Base-by-base conservation (phyloP, 2,329 filamentous ascomycete genomes). In the Raffaelea arxii region DNA sequence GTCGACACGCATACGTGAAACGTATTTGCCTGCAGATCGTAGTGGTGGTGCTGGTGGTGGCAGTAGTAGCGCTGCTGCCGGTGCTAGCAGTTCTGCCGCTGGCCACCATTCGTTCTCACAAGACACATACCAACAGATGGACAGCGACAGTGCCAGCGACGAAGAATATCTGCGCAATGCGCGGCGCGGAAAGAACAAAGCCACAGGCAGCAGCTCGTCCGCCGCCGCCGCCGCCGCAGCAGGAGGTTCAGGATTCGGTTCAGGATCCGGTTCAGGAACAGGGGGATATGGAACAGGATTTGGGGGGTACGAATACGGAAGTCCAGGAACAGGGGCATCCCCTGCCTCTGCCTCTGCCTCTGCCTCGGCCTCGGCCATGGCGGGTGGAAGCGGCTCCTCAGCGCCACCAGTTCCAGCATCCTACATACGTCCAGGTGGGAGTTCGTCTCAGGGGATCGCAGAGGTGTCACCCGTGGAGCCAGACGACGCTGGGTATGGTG, bases 131-230 rank as follows among this genome's bases (percentile, higher is more conserved):
- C n/a, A n/a, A n/a, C n/a, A 48, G 21, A 42, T 43, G 7, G 40
- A 47, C 22, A 51, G 46, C 40, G 46, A 52, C 12, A 23, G 46
- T 36, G 35, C 42, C 9, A 46, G 43, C 25, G 48, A 52, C 35
- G 46, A 51, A 10, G 50, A 49, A 41, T 51, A 50, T 16, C 37
- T 51, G n/a, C 47, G 48, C 12, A 22, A 9, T 18, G 41, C n/a
- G 36, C 43, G 48, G n/a, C 45, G 50, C 24, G 37, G 46, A 9
- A 14, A 44, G 19, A 14, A 14, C 25, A 25, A 27, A 4, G 25
- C n/a, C 11, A 5, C 9, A 24, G 37, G 39, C 2, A 22, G 43
- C 22, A 43, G 43, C 14, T 43, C 43, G 1, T 43, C 36, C 14
- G 27, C 24, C 4, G 30, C 23, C 22, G 36, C 46, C 2, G 45